Evolutionary conservation across 139 green algal genomes (phyloP), one percentile per base, ranked within the genome.

Genomic region (Chlamydomonas sp.): DNA sequence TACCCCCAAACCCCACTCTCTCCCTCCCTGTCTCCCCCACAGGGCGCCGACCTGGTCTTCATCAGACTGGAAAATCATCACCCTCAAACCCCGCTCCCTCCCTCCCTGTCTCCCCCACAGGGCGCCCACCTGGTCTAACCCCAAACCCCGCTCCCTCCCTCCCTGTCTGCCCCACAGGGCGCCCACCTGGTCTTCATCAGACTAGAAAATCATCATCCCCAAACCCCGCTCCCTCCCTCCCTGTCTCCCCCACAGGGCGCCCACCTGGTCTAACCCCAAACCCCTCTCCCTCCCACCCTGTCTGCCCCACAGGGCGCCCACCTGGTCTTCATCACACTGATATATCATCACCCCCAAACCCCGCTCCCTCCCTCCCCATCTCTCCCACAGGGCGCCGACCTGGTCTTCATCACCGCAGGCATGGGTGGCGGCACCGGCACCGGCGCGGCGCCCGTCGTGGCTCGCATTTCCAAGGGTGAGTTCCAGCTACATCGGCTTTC

Each of bases 381-480:
- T 58, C 50, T 26, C 24, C 58, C 4, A 16, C 62, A 81, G 69
- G 84, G 81, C n/a, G 81, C 84, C n/a, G 84, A 89, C 73, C 75
- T 89, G 22, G 81, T 89, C 4, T 96, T 97, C 74, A 91, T 97
- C 66, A 96, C 92, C 8, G 88, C 91, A 2, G 91, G 91, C 37
- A 97, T 97, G 91, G 91, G 91, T 30, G 91, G 91, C 24, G 91
- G 91, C 47, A 97, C 93, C 20, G 93, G 93, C 49, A 94, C 83
- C 29, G 93, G 93, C 5, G 90, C 92, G 24, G 93, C 93, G 0
- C 91, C 93, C 6, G 85, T 97, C 0, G 90, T 97, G 6, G 93
- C 93, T 0, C 67, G 83, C 22, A 65, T 92, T 26, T 83, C 90
- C 6, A 91, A 90, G 65, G 83, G 90, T n/a, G n/a, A n/a, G n/a